phyloP scores from a whole-genome alignment of 2,329 filamentous ascomycete species.

The Fusarium dlaminii region DNA sequence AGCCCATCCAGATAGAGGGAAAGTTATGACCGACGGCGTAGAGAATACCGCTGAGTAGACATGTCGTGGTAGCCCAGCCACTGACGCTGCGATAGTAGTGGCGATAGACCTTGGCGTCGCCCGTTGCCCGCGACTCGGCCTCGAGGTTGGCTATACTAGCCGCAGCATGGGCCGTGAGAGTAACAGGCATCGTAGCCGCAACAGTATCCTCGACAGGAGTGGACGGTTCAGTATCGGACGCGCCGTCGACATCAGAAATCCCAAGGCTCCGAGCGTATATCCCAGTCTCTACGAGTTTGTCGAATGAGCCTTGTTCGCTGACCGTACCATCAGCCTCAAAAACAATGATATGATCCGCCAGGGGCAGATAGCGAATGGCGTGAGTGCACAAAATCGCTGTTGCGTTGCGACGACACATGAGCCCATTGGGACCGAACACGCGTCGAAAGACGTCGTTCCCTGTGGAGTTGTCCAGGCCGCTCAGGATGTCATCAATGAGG shows the following conservation, averaged over 20 bases:
- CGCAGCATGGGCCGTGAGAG: not conserved
- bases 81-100: not conserved
- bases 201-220: not conserved
- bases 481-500: not conserved
- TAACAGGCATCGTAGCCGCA: not conserved
- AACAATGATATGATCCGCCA: not conserved
- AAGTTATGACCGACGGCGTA: not conserved
- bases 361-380: not conserved
- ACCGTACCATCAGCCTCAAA: not conserved
- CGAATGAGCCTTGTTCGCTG: not conserved
- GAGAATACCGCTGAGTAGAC: not conserved
- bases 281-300: not conserved
- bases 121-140: not conserved
- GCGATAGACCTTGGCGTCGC: not conserved
- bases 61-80: not conserved
- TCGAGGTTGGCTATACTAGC: not conserved
- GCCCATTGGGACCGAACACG: not conserved
- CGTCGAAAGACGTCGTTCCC: not conserved
- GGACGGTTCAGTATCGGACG: not conserved
- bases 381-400: not conserved
- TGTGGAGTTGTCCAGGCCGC: not conserved
- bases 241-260: not conserved
- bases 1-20: not conserved
- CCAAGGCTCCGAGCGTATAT: not conserved
- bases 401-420: not conserved